Base-by-base conservation (phyloP, 768 basidiomycete species). In the Dioszegia crocea region DNA sequence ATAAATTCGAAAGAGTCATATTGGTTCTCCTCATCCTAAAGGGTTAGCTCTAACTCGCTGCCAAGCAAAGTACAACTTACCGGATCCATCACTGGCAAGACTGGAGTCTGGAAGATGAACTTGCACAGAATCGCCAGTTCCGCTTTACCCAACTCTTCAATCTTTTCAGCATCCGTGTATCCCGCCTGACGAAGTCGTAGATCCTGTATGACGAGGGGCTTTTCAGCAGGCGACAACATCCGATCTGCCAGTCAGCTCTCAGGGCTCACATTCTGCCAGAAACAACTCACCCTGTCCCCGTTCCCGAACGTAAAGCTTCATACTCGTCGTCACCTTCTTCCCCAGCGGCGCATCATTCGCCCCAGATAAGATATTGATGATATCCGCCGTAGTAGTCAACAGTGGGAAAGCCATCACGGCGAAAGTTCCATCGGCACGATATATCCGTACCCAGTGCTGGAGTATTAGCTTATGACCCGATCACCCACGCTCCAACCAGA, bases 151-250 rank as follows among this genome's bases (percentile, higher is more conserved):
- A 96, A 80, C 41, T 86, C 81, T 59, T 91, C 87, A 6, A 88
- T 76, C 39, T 86, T 85, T 73, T 99, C 94, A 17, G 84, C 82
- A 21, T 84, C 78, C 23, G 74, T 82, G 66, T 91, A 97, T 0
- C 94, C 93, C 3, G 91, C 91, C 73, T 94, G 90, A 64, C 88
- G 85, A 61, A 97, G 79, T 36, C 91, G 82, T 39, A 88, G 82
- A 57, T 86, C 83, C 21, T 94, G 87, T 59, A 96, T 90, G 33
- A 84, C 83, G 1, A 91, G 86, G 0, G 94, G 94, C 45, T 83
- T 80, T 76, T 99, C 96, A 1, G 85, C 85, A 19, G 84, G 83
- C 8, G 84, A 85, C 56, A 99, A 79, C 38, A 91, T 81, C 12
- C 94, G 87, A 70, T 98, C 93, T 94, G 70, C 39, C 54, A 10